phyloP scores from a whole-genome alignment of 2,329 filamentous ascomycete genomes.

The Furcasterigmium furcatum region DNA sequence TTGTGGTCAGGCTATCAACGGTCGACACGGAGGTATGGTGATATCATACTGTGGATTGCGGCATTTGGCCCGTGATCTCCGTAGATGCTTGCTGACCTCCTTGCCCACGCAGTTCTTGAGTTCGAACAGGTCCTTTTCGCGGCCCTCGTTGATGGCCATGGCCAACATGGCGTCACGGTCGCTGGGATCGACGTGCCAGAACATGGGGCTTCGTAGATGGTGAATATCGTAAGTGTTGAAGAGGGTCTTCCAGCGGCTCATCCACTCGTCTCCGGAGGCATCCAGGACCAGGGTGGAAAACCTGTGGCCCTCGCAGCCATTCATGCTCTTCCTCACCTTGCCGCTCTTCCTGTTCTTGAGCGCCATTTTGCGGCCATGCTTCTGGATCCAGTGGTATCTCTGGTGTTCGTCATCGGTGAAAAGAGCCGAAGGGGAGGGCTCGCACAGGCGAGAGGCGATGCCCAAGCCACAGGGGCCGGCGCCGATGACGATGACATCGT shows the following conservation, averaged over 20 bases:
- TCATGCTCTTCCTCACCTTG: conserved; percentile 13
- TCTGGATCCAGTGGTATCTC: conserved; percentile 74
- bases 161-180: conserved; percentile 72
- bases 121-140: conserved; percentile 64
- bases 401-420: conserved; percentile 83
- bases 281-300: conserved; percentile 58
- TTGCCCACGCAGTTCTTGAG: conserved; percentile 74
- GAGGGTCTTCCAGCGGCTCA: conserved; percentile 66
- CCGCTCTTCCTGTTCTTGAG: conserved; percentile 50
- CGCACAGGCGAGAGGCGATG: conserved; percentile 67
- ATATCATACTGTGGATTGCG: conserved; percentile 14
- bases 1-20: conserved; percentile 13
- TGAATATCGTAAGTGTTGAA: conserved; percentile 68
- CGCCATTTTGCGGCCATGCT: conserved; percentile 57
- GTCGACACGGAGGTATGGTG: not conserved
- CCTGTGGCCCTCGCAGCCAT: conserved; percentile 16
- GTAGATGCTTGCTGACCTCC: conserved; percentile 76
- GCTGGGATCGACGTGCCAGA: conserved; percentile 75
- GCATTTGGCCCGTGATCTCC: conserved; percentile 35
- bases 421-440: conserved; percentile 71
- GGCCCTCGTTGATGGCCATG: conserved; percentile 58
- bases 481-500: conserved; percentile 71
- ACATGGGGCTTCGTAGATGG: conserved; percentile 75
- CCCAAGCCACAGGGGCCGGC: conserved; percentile 74
- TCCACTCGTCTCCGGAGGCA: conserved; percentile 59